Base-by-base conservation (phyloP, 352 stramenopile species). In the Pythium rhizo-oryzae region DNA sequence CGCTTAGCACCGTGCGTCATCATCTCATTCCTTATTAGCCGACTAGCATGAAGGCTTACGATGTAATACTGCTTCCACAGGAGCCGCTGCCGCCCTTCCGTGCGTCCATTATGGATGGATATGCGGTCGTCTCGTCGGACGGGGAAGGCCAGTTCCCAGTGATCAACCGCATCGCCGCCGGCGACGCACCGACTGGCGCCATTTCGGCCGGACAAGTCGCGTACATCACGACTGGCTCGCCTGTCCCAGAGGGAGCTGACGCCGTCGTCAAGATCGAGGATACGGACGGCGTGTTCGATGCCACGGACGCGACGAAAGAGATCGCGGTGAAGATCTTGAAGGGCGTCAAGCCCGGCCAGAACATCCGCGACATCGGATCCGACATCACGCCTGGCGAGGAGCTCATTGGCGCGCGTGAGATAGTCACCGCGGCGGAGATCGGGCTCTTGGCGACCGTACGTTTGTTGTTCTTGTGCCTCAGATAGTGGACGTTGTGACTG, bases 71-170 rank as follows among this genome's bases (percentile, higher is more conserved):
- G 28, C 28, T 33, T 33, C 59, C n/a, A n/a, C 58, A 91, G 79
- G 90, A 96, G 49, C 87, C 94, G n/a, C 79, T 99, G 65, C 97
- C 97, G 7, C 83, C 92, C 7, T 98, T 99, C 70, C 92, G 91
- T 19, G 95, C 96, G 30, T 98, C 93, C 50, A 98, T 99, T 54
- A 99, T 99, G 96, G 97, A 99, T 79, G 97, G 97, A 33, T 99
- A 99, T 77, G 97, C 96, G 8, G 90, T 99, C 0, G 74, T 96
- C 2, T 84, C 90, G n/a, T 80, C 84, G 8, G 87, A 97, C 43
- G 88, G 88, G 58, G 75, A 84, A 23, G 91, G 90, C 35, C 78
- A 80, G 81, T 97, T 90, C 41, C 71, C 79, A 37, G 76, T 97
- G 8, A 57, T 85, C 5, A 77, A 89, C 19, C 78, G 86, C 12